Percentiles rank a stretch among this genome's conserved stretches.
Evolutionary conservation across 108 stramenopile species (phyloP).

Genomic region (Schizochytrium sp.): DNA sequence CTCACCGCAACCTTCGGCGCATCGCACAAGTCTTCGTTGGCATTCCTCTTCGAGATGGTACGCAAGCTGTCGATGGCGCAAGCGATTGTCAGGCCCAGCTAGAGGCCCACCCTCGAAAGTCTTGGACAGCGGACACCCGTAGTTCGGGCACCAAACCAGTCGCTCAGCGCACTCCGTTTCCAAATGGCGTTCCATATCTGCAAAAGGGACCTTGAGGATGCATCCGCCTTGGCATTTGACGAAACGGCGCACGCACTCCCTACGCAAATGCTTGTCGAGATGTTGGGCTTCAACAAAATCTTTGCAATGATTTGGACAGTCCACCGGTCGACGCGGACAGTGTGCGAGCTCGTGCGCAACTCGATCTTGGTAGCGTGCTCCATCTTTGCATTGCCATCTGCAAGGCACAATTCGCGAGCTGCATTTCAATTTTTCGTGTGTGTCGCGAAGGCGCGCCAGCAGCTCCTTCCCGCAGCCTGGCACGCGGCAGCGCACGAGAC

Average conservation of each 20-base stretch:
- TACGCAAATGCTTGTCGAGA: neutral
- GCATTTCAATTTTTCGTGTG: neutral
- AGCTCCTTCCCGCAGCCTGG: neutral
- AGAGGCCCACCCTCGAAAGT: neutral
- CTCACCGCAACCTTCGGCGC: neutral
- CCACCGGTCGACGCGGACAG: neutral
- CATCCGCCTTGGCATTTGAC: neutral
- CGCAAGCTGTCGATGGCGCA: neutral
- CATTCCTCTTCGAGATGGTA: neutral
- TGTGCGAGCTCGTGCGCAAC: neutral
- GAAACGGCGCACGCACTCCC: neutral
- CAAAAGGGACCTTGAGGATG: neutral
- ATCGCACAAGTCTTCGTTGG: neutral
- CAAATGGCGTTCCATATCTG: slow-evolving; percentile 9
- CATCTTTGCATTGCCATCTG: neutral
- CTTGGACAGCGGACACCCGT: neutral
- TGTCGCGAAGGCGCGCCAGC: neutral
- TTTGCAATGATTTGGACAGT: neutral
- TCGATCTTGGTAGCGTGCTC: neutral
- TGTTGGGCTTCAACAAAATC: neutral
- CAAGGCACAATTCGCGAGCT: neutral
- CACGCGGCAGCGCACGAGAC: neutral
- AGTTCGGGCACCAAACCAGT: neutral
- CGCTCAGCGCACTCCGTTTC: neutral
- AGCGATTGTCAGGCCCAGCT: neutral